Base-by-base conservation (phyloP, 1,284 basidiomycete species). In the Anthracocystis panici-leucophaei region DNA sequence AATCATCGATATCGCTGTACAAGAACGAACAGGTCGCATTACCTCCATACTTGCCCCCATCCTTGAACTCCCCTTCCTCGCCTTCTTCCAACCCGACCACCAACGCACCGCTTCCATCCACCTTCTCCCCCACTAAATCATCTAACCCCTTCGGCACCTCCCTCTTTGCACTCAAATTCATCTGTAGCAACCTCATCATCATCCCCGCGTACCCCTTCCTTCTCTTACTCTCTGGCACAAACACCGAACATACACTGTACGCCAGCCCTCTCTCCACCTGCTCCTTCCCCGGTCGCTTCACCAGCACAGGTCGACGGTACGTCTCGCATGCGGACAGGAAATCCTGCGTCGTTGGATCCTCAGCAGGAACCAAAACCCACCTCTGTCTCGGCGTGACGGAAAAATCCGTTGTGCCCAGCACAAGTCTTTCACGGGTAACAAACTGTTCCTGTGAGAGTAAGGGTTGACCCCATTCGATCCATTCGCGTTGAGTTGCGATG, bases 1-100 rank as follows among this genome's bases (percentile, higher is more conserved):
- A 90, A 0, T 86, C 77, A 3, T 91, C 90, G 27, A 91, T 85
- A 73, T 91, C 91, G 80, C 90, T 91, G 84, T 89, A 91, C 6
- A 92, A 85, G 11, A 88, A 87, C 2, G 90, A 90, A 73, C 90
- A 89, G 7, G 78, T 66, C 1, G 83, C 88, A 54, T 86, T 78
- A 9, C 85, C 80, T 20, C 75, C 68, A 21, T 83, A 80, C 11
- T 81, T 81, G 0, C 87, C 88, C 16, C 56, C 70, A 18, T 65
- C 62, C n/a, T 31, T 41, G 38, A 64, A 42, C 20, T 62, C 60
- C 3, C 46, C 60, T 18, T 59, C 53, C 8, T 48, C 42, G 5
- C 27, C 52, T 18, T 49, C 54, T 12, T 49, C 44, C 45, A 65
- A 33, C 23, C 21, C 8, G 16, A 42, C 46, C 18, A 42, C 35